A percentile compares a stretch with the other conserved stretches of the same genome.
Conservation (phyloP, 805 yeast genomes). For the Teunomyces barrocoloradensis region DNA sequence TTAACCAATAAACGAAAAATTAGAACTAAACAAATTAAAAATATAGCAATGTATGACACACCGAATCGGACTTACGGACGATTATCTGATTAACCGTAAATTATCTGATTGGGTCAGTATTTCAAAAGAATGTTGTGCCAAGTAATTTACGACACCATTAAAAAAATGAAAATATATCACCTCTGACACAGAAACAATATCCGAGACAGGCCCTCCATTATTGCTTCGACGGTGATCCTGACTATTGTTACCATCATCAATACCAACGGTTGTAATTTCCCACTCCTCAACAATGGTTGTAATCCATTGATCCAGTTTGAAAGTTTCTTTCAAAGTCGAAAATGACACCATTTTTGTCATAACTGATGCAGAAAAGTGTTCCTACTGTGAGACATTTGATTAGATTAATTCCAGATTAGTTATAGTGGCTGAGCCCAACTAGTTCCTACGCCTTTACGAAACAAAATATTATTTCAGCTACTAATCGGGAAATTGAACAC, state of each 20-base stretch:
- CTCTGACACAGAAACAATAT: background rate
- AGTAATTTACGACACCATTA: background rate
- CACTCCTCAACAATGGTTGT: too few species aligned
- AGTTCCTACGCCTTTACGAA: background rate
- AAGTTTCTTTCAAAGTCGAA: too few species aligned
- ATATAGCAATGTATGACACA: background rate
- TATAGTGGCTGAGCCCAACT: too few species aligned
- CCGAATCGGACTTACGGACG: background rate
- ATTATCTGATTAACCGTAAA: background rate
- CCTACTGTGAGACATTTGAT: too few species aligned
- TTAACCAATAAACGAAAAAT: background rate
- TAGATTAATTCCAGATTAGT: too few species aligned
- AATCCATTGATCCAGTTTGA: too few species aligned
- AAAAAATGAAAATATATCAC: background rate
- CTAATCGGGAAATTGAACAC: background rate
- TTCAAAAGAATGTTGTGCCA: background rate
- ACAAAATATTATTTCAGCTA: background rate
- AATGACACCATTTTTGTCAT: too few species aligned
- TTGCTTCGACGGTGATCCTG: background rate
- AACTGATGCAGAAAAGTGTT: too few species aligned
- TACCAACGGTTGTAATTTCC: background rate
- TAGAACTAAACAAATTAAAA: background rate
- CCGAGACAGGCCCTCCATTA: background rate
- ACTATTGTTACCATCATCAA: background rate
- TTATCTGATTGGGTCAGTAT: constrained; percentile 2